Base-by-base conservation (phyloP, 129 eudicot species). In the Oenanthe sinensis region DNA sequence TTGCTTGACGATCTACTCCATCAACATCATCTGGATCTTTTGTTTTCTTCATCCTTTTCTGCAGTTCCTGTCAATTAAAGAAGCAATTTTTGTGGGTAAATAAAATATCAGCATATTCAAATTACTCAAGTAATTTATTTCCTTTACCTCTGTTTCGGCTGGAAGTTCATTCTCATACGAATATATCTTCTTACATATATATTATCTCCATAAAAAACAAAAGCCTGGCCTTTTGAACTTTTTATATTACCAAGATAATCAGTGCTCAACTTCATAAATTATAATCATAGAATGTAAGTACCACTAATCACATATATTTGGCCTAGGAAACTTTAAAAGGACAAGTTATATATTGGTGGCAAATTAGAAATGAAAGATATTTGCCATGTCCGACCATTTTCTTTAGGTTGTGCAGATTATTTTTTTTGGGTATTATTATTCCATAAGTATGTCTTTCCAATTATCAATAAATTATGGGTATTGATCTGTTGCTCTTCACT, bases 401-500 rank as follows among this genome's bases (percentile, higher is more conserved):
- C 36, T n/a, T n/a, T n/a, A n/a, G n/a, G n/a, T n/a, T n/a, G n/a
- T n/a, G n/a, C n/a, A n/a, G n/a, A n/a, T n/a, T n/a, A n/a, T n/a
- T 8, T 45, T 45, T n/a, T 13, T 10, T 6, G 4, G 55, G 36
- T 26, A 30, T 8, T 48, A 46, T 26, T 44, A 11, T 52, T 19
- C 2, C 28, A 50, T 49, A 28, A 8, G 20, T n/a, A 9, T 30
- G 2, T 17, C 12, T 28, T 15, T 30, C 8, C 36, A 4, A 19
- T 40, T 30, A 17, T 16, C 20, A 8, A 28, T 28, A 16, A 75
- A 10, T 11, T 24, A 24, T 6, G 10, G 49, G 8, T 33, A 75
- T 17, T 75, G 43, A 45, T 68, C 14, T 15, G 48, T 22, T 54
- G 72, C 46, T 55, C 48, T 42, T 62, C 84, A 76, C 72, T 54